These are phyloP conservation scores for Rosa chinensis DNA, from an alignment of 306 rosid genomes.

Conservation along the genomic window DNA sequence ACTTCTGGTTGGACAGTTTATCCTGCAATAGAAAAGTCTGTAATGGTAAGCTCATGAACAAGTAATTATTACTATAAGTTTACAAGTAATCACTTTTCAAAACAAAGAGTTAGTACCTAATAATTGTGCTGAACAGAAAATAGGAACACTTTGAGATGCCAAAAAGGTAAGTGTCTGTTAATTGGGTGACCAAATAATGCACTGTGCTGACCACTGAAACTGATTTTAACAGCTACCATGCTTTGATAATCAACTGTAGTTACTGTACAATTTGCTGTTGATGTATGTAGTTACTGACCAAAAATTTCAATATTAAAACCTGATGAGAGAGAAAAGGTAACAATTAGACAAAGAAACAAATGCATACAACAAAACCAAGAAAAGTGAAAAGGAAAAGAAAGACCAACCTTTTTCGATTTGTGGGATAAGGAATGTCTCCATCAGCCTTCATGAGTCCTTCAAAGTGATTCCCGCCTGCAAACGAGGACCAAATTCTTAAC, in stretches of 20 bases:
- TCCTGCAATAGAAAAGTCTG: constrained; percentile 55
- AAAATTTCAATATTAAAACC: constrained; percentile 56
- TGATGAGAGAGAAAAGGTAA: constrained; percentile 47
- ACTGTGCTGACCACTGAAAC: constrained; percentile 31
- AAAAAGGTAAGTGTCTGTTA: constrained; percentile 46
- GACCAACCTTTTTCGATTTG: constrained; percentile 83
- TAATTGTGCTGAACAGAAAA: constrained; percentile 3
- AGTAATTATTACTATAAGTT: constrained; percentile 16
- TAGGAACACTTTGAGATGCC: constrained; percentile 38
- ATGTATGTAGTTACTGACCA: constrained; percentile 39
- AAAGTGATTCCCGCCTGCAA: constrained; percentile 62
- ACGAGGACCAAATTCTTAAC: constrained; percentile 71
- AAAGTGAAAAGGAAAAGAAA: constrained; percentile 42
- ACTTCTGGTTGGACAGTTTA: constrained; percentile 19
- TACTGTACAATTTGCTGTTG: constrained; percentile 48
- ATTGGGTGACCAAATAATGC: constrained; percentile 50
- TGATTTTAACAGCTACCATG: constrained; percentile 43
- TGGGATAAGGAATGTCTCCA: constrained; percentile 83
- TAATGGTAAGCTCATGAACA: constrained; percentile 42
- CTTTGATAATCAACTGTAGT: constrained; percentile 40
- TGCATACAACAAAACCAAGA: constrained; percentile 60
- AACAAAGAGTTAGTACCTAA: constrained; percentile 24
- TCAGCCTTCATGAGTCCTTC: constrained; percentile 57
- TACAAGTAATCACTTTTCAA: background rate
- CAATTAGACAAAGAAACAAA: constrained; percentile 57